Conservation (phyloP, 352 stramenopile species). For the Pythium sukuiense region DNA sequence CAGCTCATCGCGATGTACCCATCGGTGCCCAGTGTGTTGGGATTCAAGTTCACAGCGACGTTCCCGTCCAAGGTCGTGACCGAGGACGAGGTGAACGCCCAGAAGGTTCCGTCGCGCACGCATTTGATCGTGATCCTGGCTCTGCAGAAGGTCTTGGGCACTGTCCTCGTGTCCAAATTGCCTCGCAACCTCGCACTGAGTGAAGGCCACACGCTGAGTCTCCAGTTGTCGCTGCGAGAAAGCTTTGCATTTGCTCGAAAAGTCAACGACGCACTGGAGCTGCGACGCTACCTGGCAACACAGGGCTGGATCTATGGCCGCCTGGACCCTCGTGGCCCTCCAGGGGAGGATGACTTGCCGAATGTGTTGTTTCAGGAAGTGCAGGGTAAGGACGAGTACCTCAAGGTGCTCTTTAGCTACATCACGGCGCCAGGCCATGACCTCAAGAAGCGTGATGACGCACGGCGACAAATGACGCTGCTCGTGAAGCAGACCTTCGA, state of each 20-base stretch:
- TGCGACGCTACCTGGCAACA: conserved; percentile 49
- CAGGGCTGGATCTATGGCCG: conserved; percentile 55
- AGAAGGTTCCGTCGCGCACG: conserved; percentile 59
- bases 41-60: conserved; percentile 51
- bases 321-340: conserved; percentile 32
- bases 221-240: conserved; percentile 60
- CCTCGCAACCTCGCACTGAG: conserved; percentile 49
- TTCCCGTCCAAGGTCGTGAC: conserved; percentile 62
- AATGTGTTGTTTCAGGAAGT: conserved; percentile 78
- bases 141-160: conserved; percentile 63
- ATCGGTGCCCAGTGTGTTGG: conserved; percentile 43
- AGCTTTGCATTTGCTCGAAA: conserved; percentile 72
- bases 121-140: conserved; percentile 70
- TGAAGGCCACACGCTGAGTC: conserved; percentile 49
- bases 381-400: conserved; percentile 71
- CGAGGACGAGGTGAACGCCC: conserved; percentile 53
- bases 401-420: conserved; percentile 63
- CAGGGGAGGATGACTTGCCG: conserved; percentile 43
- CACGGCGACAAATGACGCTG: conserved; percentile 61
- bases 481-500: conserved; percentile 62
- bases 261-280: conserved; percentile 63
- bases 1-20: conserved; percentile 78
- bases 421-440: conserved; percentile 30
- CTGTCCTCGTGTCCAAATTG: conserved; percentile 56
- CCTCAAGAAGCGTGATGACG: conserved; percentile 55